Evolutionary conservation across 169 alveolate species (phyloP).

Genomic region (Plasmodium reichenowi): DNA sequence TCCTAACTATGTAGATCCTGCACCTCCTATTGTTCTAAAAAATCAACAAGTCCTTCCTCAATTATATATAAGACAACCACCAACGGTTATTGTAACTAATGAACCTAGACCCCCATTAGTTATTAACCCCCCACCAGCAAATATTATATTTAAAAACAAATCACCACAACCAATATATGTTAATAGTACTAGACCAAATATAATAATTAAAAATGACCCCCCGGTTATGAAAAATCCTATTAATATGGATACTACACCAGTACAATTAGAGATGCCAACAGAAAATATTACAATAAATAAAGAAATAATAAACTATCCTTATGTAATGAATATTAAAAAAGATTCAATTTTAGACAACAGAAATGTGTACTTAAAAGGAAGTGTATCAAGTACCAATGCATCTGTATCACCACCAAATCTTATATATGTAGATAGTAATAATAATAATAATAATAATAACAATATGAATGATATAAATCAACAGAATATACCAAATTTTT

Average conservation of each 20-base stretch:
- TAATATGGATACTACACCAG: conserved; percentile 77
- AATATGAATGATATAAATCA: background rate
- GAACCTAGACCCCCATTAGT: conserved; percentile 86
- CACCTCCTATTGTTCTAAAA: conserved; percentile 78
- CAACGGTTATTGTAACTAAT: conserved; percentile 86
- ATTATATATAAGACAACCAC: conserved; percentile 83
- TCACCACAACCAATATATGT: conserved; percentile 88
- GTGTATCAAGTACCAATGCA: background rate
- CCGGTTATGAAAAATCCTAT: conserved; percentile 69
- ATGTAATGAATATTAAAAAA: conserved; percentile 22
- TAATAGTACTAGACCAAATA: conserved; percentile 85
- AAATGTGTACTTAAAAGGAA: conserved; percentile 12
- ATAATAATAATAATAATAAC: conserved; percentile 11
- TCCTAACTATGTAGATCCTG: conserved; percentile 65
- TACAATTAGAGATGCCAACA: conserved; percentile 61
- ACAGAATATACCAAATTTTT: conserved; percentile 37
- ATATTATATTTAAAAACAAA: conserved; percentile 84
- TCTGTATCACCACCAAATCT: conserved; percentile 23
- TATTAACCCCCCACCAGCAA: conserved; percentile 88
- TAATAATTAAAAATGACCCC: conserved; percentile 81
- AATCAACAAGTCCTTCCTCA: conserved; percentile 86
- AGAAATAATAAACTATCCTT: conserved; percentile 44
- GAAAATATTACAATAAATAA: conserved; percentile 66
- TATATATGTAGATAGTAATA: conserved; percentile 25
- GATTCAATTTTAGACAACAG: conserved; percentile 19